Evolutionary conservation across 495 filamentous ascomycete species (phyloP).

Genomic region (Aspergillus sclerotioniger): DNA sequence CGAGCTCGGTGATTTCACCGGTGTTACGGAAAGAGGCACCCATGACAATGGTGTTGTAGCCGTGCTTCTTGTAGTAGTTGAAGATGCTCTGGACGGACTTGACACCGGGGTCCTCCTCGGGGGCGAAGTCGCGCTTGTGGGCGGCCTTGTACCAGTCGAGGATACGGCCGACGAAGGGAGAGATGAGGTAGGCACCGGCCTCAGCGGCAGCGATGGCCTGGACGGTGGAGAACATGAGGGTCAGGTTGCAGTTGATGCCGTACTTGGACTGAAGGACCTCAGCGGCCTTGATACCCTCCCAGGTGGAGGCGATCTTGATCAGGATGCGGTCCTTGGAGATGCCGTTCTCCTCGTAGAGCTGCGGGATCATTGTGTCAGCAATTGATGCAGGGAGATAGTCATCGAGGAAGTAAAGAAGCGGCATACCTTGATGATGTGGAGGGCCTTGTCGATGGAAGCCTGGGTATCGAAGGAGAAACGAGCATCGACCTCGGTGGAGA

Average conservation of each 20-base stretch:
- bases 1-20: slow-evolving; percentile 96
- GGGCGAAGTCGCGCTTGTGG: slow-evolving; percentile 86
- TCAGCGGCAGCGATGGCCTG: slow-evolving; percentile 97
- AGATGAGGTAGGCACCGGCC: slow-evolving; percentile 97
- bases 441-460: slow-evolving; percentile 89
- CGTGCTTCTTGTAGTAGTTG: slow-evolving; percentile 99
- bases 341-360: slow-evolving; percentile 92
- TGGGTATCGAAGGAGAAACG: slow-evolving; percentile 94
- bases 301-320: slow-evolving; percentile 60
- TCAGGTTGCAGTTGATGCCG: slow-evolving; percentile 96
- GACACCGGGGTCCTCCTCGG: slow-evolving; percentile 93
- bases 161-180: slow-evolving; percentile 98
- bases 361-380: slow-evolving; percentile 16
- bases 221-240: slow-evolving; percentile 94
- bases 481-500: slow-evolving; percentile 98
- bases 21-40: slow-evolving; percentile 94
- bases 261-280: slow-evolving; percentile 91
- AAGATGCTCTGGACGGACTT: slow-evolving; percentile 93
- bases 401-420: neutral
- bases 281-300: slow-evolving; percentile 97
- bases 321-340: slow-evolving; percentile 87
- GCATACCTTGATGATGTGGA: slow-evolving; percentile 91
- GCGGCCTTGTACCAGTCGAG: slow-evolving; percentile 99
- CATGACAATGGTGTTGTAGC: slow-evolving; percentile 99
- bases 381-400: neutral